Conservation (phyloP, 1,284 basidiomycete species). For the Quambalaria eucalypti region DNA sequence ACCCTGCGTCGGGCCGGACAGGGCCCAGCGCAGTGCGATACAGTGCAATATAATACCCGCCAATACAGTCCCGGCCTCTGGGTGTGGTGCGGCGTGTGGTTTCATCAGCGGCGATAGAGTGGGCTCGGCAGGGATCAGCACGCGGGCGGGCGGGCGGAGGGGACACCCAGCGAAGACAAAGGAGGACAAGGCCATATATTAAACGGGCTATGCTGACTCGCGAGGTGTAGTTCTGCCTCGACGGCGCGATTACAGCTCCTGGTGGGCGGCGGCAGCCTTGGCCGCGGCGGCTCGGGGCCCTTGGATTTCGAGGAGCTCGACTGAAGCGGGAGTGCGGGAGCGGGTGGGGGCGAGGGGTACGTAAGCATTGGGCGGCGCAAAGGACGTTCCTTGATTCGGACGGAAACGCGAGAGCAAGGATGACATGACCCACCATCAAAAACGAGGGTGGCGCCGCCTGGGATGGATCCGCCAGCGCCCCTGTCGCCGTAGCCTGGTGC, state of each 20-base stretch:
- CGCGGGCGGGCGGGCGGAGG: too few species aligned
- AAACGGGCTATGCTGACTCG: not conserved
- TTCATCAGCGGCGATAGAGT: not conserved
- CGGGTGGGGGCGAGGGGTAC: too few species aligned
- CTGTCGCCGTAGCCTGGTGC: conserved; percentile 55
- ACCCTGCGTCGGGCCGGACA: too few species aligned
- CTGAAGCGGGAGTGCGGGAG: too few species aligned
- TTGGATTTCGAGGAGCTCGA: conserved; percentile 9
- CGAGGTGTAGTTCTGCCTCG: not conserved
- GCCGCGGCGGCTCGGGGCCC: conserved; percentile 7
- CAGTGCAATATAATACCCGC: too few species aligned
- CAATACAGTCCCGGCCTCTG: too few species aligned
- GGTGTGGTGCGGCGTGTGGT: too few species aligned
- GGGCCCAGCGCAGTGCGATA: too few species aligned
- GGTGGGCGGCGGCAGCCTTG: not conserved
- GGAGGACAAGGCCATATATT: not conserved
- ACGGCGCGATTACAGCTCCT: not conserved
- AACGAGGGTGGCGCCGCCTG: conserved; percentile 69
- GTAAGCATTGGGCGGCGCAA: too few species aligned
- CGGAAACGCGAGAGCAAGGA: not conserved
- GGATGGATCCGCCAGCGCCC: conserved; percentile 70
- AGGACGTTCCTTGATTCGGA: not conserved
- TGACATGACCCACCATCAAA: conserved; percentile 59
- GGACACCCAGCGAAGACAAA: not conserved
- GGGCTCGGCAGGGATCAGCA: not conserved